These are phyloP conservation scores for Pseudonectria foliicola DNA, from an alignment of 2,329 filamentous ascomycete species.

Conservation along the genomic window DNA sequence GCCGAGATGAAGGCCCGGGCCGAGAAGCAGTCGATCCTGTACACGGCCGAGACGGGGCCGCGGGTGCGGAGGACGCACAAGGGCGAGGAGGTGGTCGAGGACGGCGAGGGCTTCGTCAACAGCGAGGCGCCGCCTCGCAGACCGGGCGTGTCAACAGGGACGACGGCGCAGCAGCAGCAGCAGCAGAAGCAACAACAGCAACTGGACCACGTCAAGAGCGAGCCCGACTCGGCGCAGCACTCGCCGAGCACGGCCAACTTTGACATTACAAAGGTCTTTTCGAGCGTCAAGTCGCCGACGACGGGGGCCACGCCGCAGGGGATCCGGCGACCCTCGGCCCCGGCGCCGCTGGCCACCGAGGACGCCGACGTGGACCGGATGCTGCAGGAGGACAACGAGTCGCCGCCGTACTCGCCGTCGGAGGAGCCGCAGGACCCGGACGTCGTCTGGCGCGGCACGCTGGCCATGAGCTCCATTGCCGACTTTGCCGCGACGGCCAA, in stretches of 20 bases:
- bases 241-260: slow-evolving; percentile 57
- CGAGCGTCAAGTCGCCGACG: slow-evolving; percentile 72
- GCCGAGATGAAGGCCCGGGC: slow-evolving; percentile 70
- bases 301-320: slow-evolving; percentile 31
- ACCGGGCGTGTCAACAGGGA: slow-evolving; percentile 9
- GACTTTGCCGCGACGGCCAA: slow-evolving; percentile 71
- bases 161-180: slow-evolving; percentile 9
- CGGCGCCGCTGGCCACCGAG: slow-evolving; percentile 41
- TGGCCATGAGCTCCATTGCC: slow-evolving; percentile 71
- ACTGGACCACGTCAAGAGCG: slow-evolving; percentile 29
- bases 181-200: slow-evolving; percentile 9
- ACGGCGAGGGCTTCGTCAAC: slow-evolving; percentile 47
- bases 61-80: slow-evolving; percentile 88
- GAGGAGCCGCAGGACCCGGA: slow-evolving; percentile 62
- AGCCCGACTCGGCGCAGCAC: slow-evolving; percentile 32
- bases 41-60: slow-evolving; percentile 63
- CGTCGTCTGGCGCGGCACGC: slow-evolving; percentile 69
- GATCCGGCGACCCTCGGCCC: slow-evolving; percentile 42
- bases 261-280: slow-evolving; percentile 81
- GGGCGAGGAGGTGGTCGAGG: slow-evolving; percentile 83
- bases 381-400: slow-evolving; percentile 72
- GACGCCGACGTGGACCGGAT: slow-evolving; percentile 89
- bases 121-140: slow-evolving; percentile 28
- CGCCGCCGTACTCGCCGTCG: slow-evolving; percentile 75
- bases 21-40: slow-evolving; percentile 78